Conservation (phyloP, 1,139 yeast species). For the Pichia sp. region DNA sequence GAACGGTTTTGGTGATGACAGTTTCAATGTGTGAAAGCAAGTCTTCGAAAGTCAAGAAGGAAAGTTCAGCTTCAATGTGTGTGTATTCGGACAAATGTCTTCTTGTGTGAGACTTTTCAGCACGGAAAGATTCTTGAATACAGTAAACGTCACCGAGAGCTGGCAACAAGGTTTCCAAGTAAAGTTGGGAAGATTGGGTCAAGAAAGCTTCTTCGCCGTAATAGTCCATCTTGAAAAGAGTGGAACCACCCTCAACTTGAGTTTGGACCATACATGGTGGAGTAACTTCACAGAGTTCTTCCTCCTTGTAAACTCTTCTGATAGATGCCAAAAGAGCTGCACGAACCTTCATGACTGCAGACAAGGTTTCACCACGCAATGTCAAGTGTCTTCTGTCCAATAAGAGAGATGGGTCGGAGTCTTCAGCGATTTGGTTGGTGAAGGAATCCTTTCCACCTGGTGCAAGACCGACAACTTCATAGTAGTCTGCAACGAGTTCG, state of each 20-base stretch:
- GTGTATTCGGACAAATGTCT: conserved; percentile 97
- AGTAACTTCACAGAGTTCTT: conserved; percentile 80
- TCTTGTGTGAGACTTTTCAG: conserved; percentile 98
- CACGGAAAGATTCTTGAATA: conserved; percentile 98
- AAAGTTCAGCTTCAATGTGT: conserved; percentile 92
- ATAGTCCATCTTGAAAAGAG: conserved; percentile 86
- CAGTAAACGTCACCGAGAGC: conserved; percentile 96
- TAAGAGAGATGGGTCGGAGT: conserved; percentile 86
- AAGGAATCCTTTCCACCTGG: conserved; percentile 96
- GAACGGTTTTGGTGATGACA: conserved; percentile 60
- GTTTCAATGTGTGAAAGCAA: conserved; percentile 79
- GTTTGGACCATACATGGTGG: conserved; percentile 99
- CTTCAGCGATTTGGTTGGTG: conserved; percentile 89
- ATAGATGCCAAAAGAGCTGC: conserved; percentile 67
- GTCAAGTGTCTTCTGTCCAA: conserved; percentile 94
- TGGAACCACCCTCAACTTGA: conserved; percentile 99
- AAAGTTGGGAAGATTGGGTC: conserved; percentile 96
- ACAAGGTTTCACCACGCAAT: conserved; percentile 89
- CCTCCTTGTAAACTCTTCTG: conserved; percentile 72
- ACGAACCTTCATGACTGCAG: conserved; percentile 95
- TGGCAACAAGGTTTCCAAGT: conserved; percentile 93
- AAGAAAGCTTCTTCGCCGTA: conserved; percentile 96
- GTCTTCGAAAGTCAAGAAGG: conserved; percentile 81
- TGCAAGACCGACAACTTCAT: conserved; percentile 83
- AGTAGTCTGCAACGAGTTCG: conserved; percentile 86